Evolutionary conservation across 2,329 filamentous ascomycete species (phyloP).

Genomic region (Botrytis paeoniae): DNA sequence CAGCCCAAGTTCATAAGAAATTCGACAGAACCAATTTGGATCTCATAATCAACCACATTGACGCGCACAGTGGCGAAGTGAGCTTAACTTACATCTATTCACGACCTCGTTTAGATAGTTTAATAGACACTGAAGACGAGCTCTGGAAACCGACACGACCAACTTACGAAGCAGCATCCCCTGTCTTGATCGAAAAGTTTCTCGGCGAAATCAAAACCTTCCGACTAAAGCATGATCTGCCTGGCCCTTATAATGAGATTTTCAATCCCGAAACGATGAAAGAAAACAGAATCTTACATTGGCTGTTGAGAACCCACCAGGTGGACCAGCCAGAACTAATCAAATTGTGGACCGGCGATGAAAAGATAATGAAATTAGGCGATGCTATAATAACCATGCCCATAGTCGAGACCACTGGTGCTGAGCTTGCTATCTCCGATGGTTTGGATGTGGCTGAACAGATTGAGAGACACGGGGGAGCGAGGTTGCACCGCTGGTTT

Average conservation of each 20-base stretch:
- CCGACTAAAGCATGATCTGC: not conserved
- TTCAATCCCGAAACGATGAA: slow-evolving; percentile 22
- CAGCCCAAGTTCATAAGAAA: not conserved
- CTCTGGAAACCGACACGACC: slow-evolving; percentile 2
- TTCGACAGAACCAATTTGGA: not conserved
- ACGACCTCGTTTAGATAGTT: not conserved
- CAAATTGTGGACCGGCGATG: not conserved
- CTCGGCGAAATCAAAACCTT: not conserved
- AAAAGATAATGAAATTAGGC: slow-evolving; percentile 1
- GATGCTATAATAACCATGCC: slow-evolving; percentile 23
- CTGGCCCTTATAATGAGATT: slow-evolving; percentile 22
- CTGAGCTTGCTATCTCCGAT: slow-evolving; percentile 28
- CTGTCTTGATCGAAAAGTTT: not conserved
- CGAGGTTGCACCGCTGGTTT: not conserved
- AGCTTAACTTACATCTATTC: not conserved
- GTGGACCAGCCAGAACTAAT: not conserved
- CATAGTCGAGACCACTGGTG: slow-evolving; percentile 29
- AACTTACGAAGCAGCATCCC: not conserved
- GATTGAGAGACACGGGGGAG: not conserved
- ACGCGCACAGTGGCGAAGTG: not conserved
- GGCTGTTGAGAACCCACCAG: slow-evolving; percentile 20
- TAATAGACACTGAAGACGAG: not conserved
- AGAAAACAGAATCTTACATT: slow-evolving; percentile 22
- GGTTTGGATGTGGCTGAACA: not conserved
- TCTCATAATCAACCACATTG: not conserved